phyloP scores from a whole-genome alignment of 768 basidiomycete species.

The Fibroporia radiculosa region DNA sequence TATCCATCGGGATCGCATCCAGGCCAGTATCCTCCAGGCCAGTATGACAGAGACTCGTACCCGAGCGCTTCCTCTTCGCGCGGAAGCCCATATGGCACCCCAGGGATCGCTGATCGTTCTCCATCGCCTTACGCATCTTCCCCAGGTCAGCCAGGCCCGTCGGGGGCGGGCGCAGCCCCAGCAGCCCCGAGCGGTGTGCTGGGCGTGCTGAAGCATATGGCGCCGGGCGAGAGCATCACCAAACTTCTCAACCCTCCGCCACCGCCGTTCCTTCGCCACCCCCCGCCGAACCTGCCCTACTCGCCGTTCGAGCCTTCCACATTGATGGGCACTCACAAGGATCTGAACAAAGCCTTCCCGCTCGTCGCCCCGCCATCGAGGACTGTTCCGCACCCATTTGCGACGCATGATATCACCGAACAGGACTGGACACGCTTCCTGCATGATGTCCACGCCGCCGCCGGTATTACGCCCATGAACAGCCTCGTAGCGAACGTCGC shows the following conservation, averaged over 20 bases:
- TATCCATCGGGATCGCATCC: too few relatives aligned
- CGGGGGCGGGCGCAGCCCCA: background rate
- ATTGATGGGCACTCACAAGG: constrained; percentile 23
- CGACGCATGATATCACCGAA: constrained; percentile 39
- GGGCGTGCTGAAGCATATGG: background rate
- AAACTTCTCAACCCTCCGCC: constrained; percentile 15
- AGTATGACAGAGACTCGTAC: too few relatives aligned
- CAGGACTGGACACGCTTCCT: constrained; percentile 40
- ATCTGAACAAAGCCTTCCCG: constrained; percentile 39
- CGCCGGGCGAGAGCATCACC: constrained; percentile 2
- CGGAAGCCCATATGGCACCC: too few relatives aligned
- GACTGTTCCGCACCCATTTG: constrained; percentile 39
- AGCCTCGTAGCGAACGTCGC: constrained; percentile 4
- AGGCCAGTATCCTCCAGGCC: too few relatives aligned
- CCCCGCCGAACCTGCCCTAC: constrained; percentile 10
- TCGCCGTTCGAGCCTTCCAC: constrained; percentile 26
- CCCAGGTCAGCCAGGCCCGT: too few relatives aligned
- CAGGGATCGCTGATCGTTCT: too few relatives aligned
- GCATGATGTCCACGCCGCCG: constrained; percentile 9
- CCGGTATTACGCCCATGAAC: constrained; percentile 2
- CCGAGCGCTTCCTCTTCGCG: too few relatives aligned
- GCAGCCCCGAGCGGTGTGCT: background rate
- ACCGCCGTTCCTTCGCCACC: constrained; percentile 11
- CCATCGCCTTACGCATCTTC: too few relatives aligned
- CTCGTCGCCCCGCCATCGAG: constrained; percentile 32